phyloP scores from a whole-genome alignment of 495 filamentous ascomycete genomes.

The Penicillium nucicola region DNA sequence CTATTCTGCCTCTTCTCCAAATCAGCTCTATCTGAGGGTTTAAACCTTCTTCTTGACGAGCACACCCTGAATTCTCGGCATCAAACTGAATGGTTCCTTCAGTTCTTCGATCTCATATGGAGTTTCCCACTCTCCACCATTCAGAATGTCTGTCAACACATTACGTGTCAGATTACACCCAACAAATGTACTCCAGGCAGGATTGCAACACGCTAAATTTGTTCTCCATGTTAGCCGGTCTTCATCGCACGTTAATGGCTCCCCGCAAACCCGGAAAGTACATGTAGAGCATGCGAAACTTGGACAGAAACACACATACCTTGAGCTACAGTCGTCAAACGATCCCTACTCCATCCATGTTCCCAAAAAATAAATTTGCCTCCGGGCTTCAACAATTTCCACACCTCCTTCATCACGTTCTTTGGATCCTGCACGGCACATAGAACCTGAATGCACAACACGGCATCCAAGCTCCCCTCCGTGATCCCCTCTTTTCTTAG shows the following conservation, averaged over 20 bases:
- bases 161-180: conserved; percentile 19
- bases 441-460: conserved; percentile 28
- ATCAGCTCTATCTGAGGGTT: not conserved
- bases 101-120: conserved; percentile 18
- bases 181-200: conserved; percentile 23
- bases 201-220: conserved; percentile 20
- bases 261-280: too few species aligned
- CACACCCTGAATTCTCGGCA: conserved; percentile 24
- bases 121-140: conserved; percentile 23
- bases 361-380: conserved; percentile 46
- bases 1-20: too few species aligned
- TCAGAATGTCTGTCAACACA: conserved; percentile 21
- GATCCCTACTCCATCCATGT: conserved; percentile 29
- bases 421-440: conserved; percentile 24
- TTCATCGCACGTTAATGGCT: too few species aligned
- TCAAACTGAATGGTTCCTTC: conserved; percentile 13
- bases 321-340: conserved; percentile 24
- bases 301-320: conserved; percentile 9
- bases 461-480: conserved; percentile 34
- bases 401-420: conserved; percentile 21
- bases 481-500: conserved; percentile 31
- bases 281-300: too few species aligned
- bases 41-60: conserved; percentile 21
- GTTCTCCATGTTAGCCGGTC: conserved; percentile 8
- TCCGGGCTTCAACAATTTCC: conserved; percentile 29